Evolutionary conservation across 2,329 filamentous ascomycete genomes (phyloP).

Genomic region (Colletotrichum spinosum): DNA sequence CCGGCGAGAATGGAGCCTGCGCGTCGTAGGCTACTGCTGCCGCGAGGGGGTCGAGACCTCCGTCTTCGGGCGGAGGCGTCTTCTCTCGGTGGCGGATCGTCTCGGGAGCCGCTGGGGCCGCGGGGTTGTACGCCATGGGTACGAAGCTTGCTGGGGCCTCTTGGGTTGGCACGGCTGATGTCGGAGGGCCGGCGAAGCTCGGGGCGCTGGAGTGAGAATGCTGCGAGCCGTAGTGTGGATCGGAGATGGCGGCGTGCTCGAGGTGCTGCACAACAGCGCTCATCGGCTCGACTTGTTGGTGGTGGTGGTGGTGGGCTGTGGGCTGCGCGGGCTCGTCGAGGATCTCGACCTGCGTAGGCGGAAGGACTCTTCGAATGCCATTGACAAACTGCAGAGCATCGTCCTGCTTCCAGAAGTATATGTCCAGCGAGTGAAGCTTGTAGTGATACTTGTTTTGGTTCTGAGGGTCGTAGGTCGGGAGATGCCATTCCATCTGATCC

Average conservation of each 20-base stretch:
- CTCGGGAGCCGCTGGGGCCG: constrained; percentile 80
- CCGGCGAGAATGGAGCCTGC: constrained; percentile 63
- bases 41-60: constrained; percentile 67
- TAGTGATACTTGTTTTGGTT: constrained; percentile 86
- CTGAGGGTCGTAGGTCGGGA: constrained; percentile 77
- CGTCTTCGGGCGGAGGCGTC: constrained; percentile 81
- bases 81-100: constrained; percentile 79
- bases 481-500: constrained; percentile 75
- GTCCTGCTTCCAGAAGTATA: constrained; percentile 83
- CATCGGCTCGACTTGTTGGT: constrained; percentile 53
- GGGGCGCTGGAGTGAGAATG: constrained; percentile 42
- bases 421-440: constrained; percentile 78
- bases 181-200: constrained; percentile 56
- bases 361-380: constrained; percentile 73
- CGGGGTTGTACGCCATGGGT: constrained; percentile 83
- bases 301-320: constrained; percentile 49
- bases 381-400: constrained; percentile 79
- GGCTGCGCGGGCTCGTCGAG: constrained; percentile 70
- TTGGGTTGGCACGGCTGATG: constrained; percentile 46
- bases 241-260: constrained; percentile 76
- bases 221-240: constrained; percentile 58
- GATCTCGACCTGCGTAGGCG: constrained; percentile 70
- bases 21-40: constrained; percentile 69
- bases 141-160: constrained; percentile 59
- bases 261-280: constrained; percentile 80